These are phyloP conservation scores for Skeletonema menzelii DNA, from an alignment of 108 stramenopile genomes.

Conservation along the genomic window DNA sequence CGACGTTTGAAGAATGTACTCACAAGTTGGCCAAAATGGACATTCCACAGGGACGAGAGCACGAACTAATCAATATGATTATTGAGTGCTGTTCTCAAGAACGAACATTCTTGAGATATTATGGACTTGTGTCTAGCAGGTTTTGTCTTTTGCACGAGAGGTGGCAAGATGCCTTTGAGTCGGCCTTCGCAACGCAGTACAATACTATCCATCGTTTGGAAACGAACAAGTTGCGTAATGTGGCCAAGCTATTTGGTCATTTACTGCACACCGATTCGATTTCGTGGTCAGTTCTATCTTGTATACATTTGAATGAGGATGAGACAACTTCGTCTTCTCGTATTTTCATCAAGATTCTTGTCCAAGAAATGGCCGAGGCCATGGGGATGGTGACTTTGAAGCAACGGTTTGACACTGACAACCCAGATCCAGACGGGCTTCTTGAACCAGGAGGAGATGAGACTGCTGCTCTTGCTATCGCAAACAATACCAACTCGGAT, in stretches of 20 bases:
- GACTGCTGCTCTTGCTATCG: conserved; percentile 8
- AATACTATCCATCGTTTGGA: conserved; percentile 96
- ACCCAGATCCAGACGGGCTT: conserved; percentile 51
- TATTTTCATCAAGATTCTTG: conserved; percentile 97
- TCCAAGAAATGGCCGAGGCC: conserved; percentile 96
- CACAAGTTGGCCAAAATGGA: conserved; percentile 97
- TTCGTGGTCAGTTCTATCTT: conserved; percentile 93
- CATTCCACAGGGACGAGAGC: conserved; percentile 87
- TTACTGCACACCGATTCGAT: conserved; percentile 95
- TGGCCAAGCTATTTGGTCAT: conserved; percentile 99
- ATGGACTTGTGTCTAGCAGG: conserved; percentile 92
- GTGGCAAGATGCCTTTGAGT: conserved; percentile 90
- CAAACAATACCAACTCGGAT: not conserved
- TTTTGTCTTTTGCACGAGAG: conserved; percentile 91
- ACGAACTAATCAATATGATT: conserved; percentile 94
- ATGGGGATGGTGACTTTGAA: conserved; percentile 92
- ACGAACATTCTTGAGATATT: conserved; percentile 94
- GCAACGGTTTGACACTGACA: conserved; percentile 83
- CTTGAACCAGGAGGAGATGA: conserved; percentile 11
- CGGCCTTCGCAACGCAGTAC: conserved; percentile 86
- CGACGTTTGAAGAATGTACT: conserved; percentile 97
- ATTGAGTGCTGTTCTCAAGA: conserved; percentile 99
- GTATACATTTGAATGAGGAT: conserved; percentile 93
- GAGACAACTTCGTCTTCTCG: conserved; percentile 96
- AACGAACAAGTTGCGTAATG: conserved; percentile 98